Evolutionary conservation across 371 early-diverging fungal species (phyloP).

Genomic region (Dichotomocladium elegans): DNA sequence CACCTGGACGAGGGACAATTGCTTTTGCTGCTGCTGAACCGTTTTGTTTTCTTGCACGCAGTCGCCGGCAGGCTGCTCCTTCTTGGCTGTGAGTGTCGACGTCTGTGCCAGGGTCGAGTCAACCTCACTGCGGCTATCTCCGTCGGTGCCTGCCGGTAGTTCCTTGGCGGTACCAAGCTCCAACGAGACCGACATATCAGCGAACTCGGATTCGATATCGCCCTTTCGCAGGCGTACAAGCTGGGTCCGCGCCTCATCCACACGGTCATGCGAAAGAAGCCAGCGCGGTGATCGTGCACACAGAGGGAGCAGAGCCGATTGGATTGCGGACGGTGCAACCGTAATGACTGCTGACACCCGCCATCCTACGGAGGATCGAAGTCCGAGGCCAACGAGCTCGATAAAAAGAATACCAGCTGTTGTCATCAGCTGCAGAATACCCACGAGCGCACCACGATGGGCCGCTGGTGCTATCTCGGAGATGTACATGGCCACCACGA

Average conservation of each 20-base stretch:
- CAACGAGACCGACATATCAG: constrained; percentile 40
- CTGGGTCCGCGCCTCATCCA: constrained; percentile 57
- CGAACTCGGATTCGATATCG: constrained; percentile 56
- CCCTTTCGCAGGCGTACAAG: constrained; percentile 58
- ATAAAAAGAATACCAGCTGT: constrained; percentile 73
- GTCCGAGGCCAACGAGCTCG: constrained; percentile 55
- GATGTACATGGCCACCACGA: constrained; percentile 78
- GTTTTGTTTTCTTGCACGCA: no score
- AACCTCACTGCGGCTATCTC: constrained; percentile 1
- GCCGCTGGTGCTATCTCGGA: constrained; percentile 74
- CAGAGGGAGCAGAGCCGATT: constrained; percentile 63
- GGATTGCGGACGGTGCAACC: constrained; percentile 61
- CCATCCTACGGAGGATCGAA: constrained; percentile 63
- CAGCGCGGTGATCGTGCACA: constrained; percentile 78
- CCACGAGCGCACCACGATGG: constrained; percentile 67
- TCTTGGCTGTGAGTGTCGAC: not conserved
- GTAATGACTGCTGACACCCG: constrained; percentile 60
- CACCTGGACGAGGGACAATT: constrained; percentile 26
- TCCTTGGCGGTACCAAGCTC: not conserved
- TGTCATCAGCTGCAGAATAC: constrained; percentile 76
- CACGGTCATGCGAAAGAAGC: constrained; percentile 52
- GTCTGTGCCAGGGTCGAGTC: constrained; percentile 6
- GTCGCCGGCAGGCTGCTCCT: no score
- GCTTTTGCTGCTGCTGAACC: not conserved
- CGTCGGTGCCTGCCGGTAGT: not conserved